Evolutionary conservation across 176 grass and related monocot genomes (phyloP).

Genomic region (Paspalum notatum): DNA sequence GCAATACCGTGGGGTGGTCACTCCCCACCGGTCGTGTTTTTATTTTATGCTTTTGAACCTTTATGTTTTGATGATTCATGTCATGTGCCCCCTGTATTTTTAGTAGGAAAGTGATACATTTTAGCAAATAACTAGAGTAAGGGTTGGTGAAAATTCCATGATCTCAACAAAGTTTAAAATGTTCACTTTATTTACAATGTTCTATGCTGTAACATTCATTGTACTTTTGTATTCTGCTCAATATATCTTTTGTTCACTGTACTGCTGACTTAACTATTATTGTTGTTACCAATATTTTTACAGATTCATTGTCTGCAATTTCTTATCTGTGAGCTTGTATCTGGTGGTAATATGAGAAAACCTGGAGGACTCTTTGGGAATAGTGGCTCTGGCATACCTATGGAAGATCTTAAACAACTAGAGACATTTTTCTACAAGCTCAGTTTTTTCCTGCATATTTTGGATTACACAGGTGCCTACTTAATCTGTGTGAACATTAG

Average conservation of each 20-base stretch:
- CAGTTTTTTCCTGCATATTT: constrained; percentile 98
- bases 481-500: constrained; percentile 10
- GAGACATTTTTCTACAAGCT: constrained; percentile 99
- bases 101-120: constrained; percentile 1
- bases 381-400: constrained; percentile 91
- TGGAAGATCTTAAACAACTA: constrained; percentile 96
- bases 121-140: constrained; percentile 17
- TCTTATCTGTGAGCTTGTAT: constrained; percentile 96
- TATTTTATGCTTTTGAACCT: constrained; percentile 7
- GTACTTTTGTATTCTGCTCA: not conserved
- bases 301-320: constrained; percentile 98
- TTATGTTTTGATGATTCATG: constrained; percentile 15
- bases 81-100: not conserved
- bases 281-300: constrained; percentile 41
- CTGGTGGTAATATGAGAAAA: constrained; percentile 93
- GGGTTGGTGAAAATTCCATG: not conserved
- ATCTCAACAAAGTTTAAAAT: constrained; percentile 12
- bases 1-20: too few species aligned
- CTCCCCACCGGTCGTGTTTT: too few species aligned
- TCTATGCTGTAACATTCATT: constrained; percentile 12
- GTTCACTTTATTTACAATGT: not conserved
- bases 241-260: constrained; percentile 32
- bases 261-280: constrained; percentile 41
- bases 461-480: constrained; percentile 87
- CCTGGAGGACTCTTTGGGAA: constrained; percentile 97